Conservation (phyloP, 768 basidiomycete species). For the Amanita phalloides region DNA sequence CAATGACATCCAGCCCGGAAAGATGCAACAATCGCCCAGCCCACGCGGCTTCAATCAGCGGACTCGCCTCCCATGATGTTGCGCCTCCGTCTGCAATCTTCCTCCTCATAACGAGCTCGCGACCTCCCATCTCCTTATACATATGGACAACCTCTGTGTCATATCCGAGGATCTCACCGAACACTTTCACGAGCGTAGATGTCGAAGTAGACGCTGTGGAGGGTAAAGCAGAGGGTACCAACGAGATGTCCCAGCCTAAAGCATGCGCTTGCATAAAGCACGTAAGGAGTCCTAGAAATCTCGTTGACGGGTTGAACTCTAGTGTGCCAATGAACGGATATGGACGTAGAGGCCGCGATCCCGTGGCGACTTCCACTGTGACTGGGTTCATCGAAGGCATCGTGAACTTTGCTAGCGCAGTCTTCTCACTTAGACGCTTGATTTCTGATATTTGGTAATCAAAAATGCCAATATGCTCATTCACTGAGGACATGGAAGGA, state of each 20-base stretch:
- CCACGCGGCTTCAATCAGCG: conserved; percentile 50
- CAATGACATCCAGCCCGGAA: conserved; percentile 53
- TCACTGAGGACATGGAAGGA: conserved; percentile 28
- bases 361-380: conserved; percentile 34
- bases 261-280: conserved; percentile 53
- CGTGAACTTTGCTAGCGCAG: conserved; percentile 32
- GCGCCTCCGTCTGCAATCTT: conserved; percentile 47
- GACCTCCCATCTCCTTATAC: conserved; percentile 60
- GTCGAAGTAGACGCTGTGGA: conserved; percentile 56
- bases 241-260: conserved; percentile 54
- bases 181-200: conserved; percentile 41
- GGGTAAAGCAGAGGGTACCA: conserved; percentile 45
- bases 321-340: conserved; percentile 31
- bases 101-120: conserved; percentile 55
- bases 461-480: conserved; percentile 36
- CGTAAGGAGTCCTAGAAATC: conserved; percentile 50
- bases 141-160: conserved; percentile 48
- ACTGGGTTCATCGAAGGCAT: conserved; percentile 15
- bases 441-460: conserved; percentile 38
- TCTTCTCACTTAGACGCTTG: conserved; percentile 26
- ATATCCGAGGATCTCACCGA: conserved; percentile 50
- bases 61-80: conserved; percentile 49
- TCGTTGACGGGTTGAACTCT: conserved; percentile 33
- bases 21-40: conserved; percentile 47
- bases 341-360: conserved; percentile 30